These are phyloP conservation scores for Septoria linicola DNA, from an alignment of 2,329 filamentous ascomycete species.

Conservation along the genomic window DNA sequence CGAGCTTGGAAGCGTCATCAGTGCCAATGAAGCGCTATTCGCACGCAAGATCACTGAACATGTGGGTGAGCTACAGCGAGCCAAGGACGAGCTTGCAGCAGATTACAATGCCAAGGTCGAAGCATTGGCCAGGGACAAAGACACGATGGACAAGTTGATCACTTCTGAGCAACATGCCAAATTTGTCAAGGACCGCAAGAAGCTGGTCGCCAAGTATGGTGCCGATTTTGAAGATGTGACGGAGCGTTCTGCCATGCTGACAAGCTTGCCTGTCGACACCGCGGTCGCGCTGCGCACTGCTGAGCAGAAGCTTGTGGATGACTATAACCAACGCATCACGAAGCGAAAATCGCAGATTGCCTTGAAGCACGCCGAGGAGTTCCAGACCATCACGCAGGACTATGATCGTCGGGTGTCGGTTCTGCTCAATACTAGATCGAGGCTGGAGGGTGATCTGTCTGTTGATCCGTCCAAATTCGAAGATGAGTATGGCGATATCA, in stretches of 20 bases:
- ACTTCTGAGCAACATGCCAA: conserved; percentile 33
- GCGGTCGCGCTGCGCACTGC: conserved; percentile 33
- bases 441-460: conserved; percentile 36
- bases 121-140: conserved; percentile 33
- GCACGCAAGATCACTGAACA: conserved; percentile 40
- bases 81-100: conserved; percentile 37
- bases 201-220: conserved; percentile 34
- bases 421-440: conserved; percentile 33
- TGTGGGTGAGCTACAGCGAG: conserved; percentile 38
- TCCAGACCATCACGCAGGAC: conserved; percentile 36
- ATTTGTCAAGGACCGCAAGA: conserved; percentile 36
- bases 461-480: conserved; percentile 38
- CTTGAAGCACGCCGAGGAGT: conserved; percentile 37
- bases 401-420: conserved; percentile 37
- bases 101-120: conserved; percentile 40
- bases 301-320: conserved; percentile 36
- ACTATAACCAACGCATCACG: conserved; percentile 36
- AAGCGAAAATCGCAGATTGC: conserved; percentile 40
- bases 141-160: conserved; percentile 35
- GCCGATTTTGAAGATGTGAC: conserved; percentile 26
- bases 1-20: conserved; percentile 38
- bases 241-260: conserved; percentile 27
- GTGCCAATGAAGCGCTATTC: conserved; percentile 38
- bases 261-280: conserved; percentile 27
- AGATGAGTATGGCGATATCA: conserved; percentile 32